These are phyloP conservation scores for Bipolaris gigantea DNA, from an alignment of 2,329 filamentous ascomycete species.

Conservation along the genomic window DNA sequence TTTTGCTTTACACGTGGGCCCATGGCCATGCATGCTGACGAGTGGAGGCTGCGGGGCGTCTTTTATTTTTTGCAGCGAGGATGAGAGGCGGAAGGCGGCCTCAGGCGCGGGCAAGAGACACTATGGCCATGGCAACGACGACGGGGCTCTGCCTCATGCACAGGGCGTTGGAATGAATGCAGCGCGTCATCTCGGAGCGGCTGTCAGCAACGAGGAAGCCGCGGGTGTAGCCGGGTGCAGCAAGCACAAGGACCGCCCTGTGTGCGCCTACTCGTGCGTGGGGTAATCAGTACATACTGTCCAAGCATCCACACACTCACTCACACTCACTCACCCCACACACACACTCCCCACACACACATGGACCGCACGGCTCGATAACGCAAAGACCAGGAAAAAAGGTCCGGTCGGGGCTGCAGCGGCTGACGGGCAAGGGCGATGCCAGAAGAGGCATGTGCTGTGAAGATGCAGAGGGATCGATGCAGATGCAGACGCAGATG, in stretches of 20 bases:
- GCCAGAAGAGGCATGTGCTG: slow-evolving; percentile 17
- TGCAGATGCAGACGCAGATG: background rate
- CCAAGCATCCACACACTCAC: background rate
- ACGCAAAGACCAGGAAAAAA: background rate
- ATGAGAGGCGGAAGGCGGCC: background rate
- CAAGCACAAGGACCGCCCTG: too few species aligned
- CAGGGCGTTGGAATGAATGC: background rate
- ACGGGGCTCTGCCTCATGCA: background rate
- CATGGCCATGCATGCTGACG: background rate
- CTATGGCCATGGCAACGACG: background rate
- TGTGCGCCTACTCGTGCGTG: too few species aligned
- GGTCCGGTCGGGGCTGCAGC: slow-evolving; percentile 4
- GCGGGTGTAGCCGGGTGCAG: slow-evolving; percentile 2
- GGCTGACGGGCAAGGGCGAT: slow-evolving; percentile 5
- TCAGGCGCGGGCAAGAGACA: background rate
- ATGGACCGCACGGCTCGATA: background rate
- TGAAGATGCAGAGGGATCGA: background rate
- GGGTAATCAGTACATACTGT: too few species aligned
- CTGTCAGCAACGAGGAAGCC: slow-evolving; percentile 8
- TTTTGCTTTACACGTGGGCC: background rate
- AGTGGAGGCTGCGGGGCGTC: background rate
- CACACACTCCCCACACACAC: background rate
- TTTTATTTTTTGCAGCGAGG: background rate
- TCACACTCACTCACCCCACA: background rate
- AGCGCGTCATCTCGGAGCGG: background rate